These are phyloP conservation scores for Solanum acaule DNA, from an alignment of 257 asterid genomes.

Conservation along the genomic window DNA sequence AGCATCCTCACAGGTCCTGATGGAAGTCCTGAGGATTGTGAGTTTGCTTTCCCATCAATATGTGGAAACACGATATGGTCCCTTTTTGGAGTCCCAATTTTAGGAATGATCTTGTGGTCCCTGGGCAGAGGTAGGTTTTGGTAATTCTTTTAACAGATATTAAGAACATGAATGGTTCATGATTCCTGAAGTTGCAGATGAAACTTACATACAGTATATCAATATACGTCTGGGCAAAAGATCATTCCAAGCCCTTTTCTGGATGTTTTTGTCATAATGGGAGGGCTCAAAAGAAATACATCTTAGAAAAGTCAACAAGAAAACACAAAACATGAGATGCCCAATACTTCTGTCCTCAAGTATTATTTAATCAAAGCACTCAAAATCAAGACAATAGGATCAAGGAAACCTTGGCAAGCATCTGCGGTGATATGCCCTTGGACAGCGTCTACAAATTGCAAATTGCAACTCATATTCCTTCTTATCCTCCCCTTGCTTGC, in stretches of 20 bases:
- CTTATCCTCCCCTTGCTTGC: slow-evolving; percentile 53
- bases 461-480: slow-evolving; percentile 41
- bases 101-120: slow-evolving; percentile 45
- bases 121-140: slow-evolving; percentile 19
- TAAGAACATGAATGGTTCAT: not conserved
- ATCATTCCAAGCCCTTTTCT: slow-evolving; percentile 58
- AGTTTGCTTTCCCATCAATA: slow-evolving; percentile 17
- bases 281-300: slow-evolving; percentile 20
- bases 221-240: slow-evolving; percentile 47
- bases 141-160: not conserved
- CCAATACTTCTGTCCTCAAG: not conserved
- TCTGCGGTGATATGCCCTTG: slow-evolving; percentile 64
- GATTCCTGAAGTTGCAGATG: not conserved
- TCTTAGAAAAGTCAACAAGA: slow-evolving; percentile 21
- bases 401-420: slow-evolving; percentile 62
- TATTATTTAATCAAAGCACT: not conserved
- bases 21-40: slow-evolving; percentile 2
- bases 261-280: slow-evolving; percentile 16
- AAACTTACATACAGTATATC: slow-evolving; percentile 63
- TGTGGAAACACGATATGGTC: slow-evolving; percentile 58
- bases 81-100: slow-evolving; percentile 47
- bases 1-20: slow-evolving; percentile 13
- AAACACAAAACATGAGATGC: slow-evolving; percentile 1
- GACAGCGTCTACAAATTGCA: slow-evolving; percentile 73
- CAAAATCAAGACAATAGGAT: not conserved